Evolutionary conservation across 2,329 filamentous ascomycete species (phyloP), one percentile per base, ranked within the genome.

Genomic region (Stachybotrys chartarum): DNA sequence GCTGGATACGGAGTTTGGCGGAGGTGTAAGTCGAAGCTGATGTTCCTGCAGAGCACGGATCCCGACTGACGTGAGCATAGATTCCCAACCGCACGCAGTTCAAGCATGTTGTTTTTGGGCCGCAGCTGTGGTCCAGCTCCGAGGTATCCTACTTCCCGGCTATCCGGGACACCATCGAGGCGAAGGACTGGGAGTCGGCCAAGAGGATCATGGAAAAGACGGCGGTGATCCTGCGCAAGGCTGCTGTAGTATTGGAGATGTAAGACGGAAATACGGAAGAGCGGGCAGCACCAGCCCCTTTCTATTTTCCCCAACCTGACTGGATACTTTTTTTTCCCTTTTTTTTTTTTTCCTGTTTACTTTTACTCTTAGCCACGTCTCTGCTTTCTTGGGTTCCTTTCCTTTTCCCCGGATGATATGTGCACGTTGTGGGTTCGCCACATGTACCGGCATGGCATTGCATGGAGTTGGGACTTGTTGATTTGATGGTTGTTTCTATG

Each of bases 61-160:
- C 45, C 55, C 64, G 52, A 65, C 61, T 55, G 52, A 56, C 35
- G 14, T 7, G 8, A 3, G 11, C 30, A 56, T 51, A 91, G 88
- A 81, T 96, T 5, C 89, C 90, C 45, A 90, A 90, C 63, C 86
- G 93, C 60, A 89, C 88, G 6, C 94, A 97, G 72, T 99, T 91
- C 79, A 96, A 95, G 71, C 94, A 97, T 71, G 81, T 95, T 66
- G 75, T 99, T 55, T 96, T 92, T 68, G 93, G 89, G 1, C 94
- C 94, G 0, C 83, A 90, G 65, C 76, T 83, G 3, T 92, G 90
- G 87, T 86, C 85, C 7, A 63, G 62, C 51, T 63, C 69, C 51
- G 66, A 70, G 52, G 65, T 64, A 51, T 64, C 67, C 47, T 65
- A 67, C 57, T 74, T 74, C 73, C 93, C 93, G 0, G 87, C 86